These are phyloP conservation scores for Phytophthora sojae DNA, from an alignment of 352 stramenopile genomes.

Conservation along the genomic window DNA sequence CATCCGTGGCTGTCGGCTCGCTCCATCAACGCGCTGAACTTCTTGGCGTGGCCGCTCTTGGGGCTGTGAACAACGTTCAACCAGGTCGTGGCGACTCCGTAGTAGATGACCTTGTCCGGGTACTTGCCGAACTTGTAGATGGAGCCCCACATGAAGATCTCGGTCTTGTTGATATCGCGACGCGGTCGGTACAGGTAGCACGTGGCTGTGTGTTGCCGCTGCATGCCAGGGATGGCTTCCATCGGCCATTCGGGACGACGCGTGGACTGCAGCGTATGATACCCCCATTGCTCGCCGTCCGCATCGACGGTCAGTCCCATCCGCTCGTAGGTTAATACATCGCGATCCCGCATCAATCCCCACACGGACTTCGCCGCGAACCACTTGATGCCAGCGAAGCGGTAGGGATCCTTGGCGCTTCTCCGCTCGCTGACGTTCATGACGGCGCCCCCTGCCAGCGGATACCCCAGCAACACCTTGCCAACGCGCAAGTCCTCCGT, in stretches of 20 bases:
- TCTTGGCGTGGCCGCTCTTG: slow-evolving; percentile 42
- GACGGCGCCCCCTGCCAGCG: slow-evolving; percentile 28
- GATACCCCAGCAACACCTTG: slow-evolving; percentile 35
- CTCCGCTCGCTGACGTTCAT: slow-evolving; percentile 35
- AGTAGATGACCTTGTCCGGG: slow-evolving; percentile 43
- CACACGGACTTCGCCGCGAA: slow-evolving; percentile 29
- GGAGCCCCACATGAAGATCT: slow-evolving; percentile 45
- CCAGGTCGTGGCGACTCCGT: slow-evolving; percentile 36
- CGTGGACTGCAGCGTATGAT: slow-evolving; percentile 44
- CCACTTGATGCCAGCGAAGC: slow-evolving; percentile 47
- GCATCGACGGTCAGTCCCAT: slow-evolving; percentile 37
- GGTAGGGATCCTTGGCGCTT: slow-evolving; percentile 35
- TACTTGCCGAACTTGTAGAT: slow-evolving; percentile 42
- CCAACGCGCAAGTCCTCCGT: slow-evolving; percentile 32
- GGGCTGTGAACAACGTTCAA: slow-evolving; percentile 44
- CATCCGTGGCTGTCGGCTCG: slow-evolving; percentile 27
- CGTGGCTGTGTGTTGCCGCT: slow-evolving; percentile 34
- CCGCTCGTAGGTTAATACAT: slow-evolving; percentile 47
- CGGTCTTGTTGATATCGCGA: slow-evolving; percentile 36
- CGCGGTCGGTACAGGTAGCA: slow-evolving; percentile 42
- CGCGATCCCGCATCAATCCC: slow-evolving; percentile 32
- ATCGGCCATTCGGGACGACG: slow-evolving; percentile 42
- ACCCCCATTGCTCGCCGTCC: slow-evolving; percentile 33
- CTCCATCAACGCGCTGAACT: slow-evolving; percentile 38
- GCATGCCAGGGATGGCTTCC: slow-evolving; percentile 30